Base-by-base conservation (phyloP, 352 stramenopile species). In the Plasmopara muralis region DNA sequence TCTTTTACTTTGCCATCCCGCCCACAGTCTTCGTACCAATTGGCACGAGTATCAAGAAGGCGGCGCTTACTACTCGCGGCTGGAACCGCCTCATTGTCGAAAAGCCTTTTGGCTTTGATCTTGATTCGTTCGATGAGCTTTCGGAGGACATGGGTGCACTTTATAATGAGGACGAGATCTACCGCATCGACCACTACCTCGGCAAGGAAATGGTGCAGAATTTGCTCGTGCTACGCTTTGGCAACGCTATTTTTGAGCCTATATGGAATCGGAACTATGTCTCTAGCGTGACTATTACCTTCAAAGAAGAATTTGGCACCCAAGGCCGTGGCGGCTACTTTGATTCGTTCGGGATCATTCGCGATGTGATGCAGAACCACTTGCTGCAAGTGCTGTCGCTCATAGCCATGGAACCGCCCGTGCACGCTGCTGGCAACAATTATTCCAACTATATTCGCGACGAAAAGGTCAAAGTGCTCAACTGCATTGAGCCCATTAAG, bases 141-240 rank as follows among this genome's bases (percentile, higher is more conserved):
- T 85, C 95, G 41, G 44, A 65, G 42, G 84, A 93, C 45, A 85
- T 99, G 63, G 66, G 74, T 2, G 66, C 77, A 47, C 73, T 97
- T 28, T 92, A 87, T 58, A 56, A 38, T 13, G 82, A 92, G 58
- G 74, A 96, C 51, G 81, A 97, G 62, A 83, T 98, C 49, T 99
- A 97, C 74, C 89, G 96, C 43, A 98, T 99, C 62, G 96, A 98
- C 71, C 95, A 98, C 68, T 97, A 97, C 58, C 65, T 97, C 6
- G 90, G 89, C 52, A 99, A 99, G 70, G 96, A 99, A 66, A 98
- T 99, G 85, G 95, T 98, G 41, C 93, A 99, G 69, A 99, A 99
- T 70, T 64, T 99, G 38, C 77, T 98, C 20, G 74, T 98, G 9
- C 72, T 98, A 63, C 79, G 97, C 50, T 99, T 99, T 64, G 89